Conservation (phyloP, 2,329 filamentous ascomycete species). For the Cladosporium sp. region DNA sequence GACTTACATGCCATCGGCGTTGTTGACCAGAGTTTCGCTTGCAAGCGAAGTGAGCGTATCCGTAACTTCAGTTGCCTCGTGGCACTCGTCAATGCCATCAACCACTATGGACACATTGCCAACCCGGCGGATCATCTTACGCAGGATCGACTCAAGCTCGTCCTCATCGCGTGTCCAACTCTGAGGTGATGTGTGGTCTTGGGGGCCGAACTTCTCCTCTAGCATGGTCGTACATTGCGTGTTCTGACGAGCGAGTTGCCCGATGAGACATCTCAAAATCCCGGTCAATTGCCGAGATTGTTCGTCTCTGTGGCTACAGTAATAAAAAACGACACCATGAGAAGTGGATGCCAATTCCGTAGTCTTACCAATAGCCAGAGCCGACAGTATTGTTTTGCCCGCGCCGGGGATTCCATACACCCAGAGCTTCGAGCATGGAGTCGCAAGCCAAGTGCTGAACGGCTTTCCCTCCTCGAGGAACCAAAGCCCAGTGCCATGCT, state of each 20-base stretch:
- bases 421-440: background rate
- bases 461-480: background rate
- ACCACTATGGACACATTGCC: background rate
- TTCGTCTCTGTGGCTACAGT: background rate
- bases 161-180: too few species aligned
- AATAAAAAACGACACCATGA: background rate
- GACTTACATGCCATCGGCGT: conserved; percentile 10
- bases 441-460: background rate
- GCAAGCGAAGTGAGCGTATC: too few species aligned
- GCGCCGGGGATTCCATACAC: conserved; percentile 11
- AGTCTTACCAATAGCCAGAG: background rate
- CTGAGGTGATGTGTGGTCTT: too few species aligned
- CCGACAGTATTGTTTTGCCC: background rate
- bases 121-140: background rate
- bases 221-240: background rate
- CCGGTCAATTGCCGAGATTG: too few species aligned
- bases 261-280: background rate
- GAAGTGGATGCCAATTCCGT: background rate
- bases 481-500: background rate
- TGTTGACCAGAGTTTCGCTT: background rate
- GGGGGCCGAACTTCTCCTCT: too few species aligned
- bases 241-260: conserved; percentile 3
- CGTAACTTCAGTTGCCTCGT: too few species aligned
- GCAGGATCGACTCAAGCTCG: background rate
- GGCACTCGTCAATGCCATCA: conserved; percentile 2